Base-by-base conservation (phyloP, 176 grass and related monocot species). In the Calamus simplicifolius region DNA sequence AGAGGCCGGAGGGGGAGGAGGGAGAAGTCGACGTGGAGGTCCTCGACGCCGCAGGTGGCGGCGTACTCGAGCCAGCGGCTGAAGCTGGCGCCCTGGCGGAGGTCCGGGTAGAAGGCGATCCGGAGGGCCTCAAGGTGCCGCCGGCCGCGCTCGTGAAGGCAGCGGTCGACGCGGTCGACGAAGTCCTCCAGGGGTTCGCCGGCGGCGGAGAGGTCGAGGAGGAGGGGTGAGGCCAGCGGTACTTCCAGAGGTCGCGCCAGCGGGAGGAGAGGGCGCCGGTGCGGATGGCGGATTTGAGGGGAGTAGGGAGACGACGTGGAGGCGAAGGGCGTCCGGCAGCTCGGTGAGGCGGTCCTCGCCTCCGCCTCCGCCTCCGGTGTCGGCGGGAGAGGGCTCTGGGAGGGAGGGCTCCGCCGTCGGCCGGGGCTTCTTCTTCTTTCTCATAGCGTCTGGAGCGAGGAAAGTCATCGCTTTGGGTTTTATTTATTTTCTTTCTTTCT, bases 1-100 rank as follows among this genome's bases (percentile, higher is more conserved):
- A 58, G 49, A 35, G 17, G 50, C 16, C 18, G 18, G 12, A 6
- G 29, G 48, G 16, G 50, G 29, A 14, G 50, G 19, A 6, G 51
- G 51, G 10, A 4, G 5, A 81, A 59, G n/a, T 67, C 75, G 12
- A 8, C 52, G 31, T 17, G 61, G 25, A 96, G 76, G n/a, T 88
- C 68, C 54, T 76, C 83, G 52, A 80, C 83, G 57, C 63, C 65
- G 72, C 69, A 91, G 57, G 71, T 75, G 18, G 64, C 69, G 21
- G 70, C 79, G 74, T 83, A 56, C 28, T 88, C 19, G 52, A 88
- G 61, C 72, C 85, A 72, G 48, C 79, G 56, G 58, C 56, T 82
- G 58, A 82, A 19, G 76, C 80, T 82, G 6, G 62, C 50, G 67
- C 74, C 75, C 25, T 56, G 31, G 28, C 64, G 78, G 74, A 81